Base-by-base conservation (phyloP, 441 rosid genomes). In the Dalechampia spathulata region DNA sequence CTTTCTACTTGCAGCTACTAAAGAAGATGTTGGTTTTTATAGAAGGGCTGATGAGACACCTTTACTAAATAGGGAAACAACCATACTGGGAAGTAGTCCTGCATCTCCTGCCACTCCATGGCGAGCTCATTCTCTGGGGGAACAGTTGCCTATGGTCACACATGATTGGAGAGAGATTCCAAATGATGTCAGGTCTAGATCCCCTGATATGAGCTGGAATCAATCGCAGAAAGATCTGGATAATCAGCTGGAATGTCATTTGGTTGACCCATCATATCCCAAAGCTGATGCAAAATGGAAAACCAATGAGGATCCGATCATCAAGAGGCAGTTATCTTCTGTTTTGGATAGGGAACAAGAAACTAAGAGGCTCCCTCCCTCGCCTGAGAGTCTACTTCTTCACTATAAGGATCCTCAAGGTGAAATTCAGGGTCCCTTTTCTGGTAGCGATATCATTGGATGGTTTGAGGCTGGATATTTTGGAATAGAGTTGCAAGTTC, bases 381-480 rank as follows among this genome's bases (percentile, higher is more conserved):
- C 87, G 20, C 96, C 95, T 17, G 99, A 94, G 66, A 86, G 79
- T 58, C 81, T 90, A 41, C 40, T 83, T 57, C 87, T 94, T 28
- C 69, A 67, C 63, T 94, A 94, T 55, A 90, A 79, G 78, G 98
- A 94, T 74, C 98, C 99, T 67, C 98, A 84, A 72, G 99, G 98
- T 79, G 79, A 72, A 74, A 65, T 90, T 61, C 99, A 90, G 75
- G 98, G 99, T 41, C 99, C 99, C 34, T 90, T 90, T 71, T 53
- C 85, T 44, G 99, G 99, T 23, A 57, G 69, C 75, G 99, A 90
- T 76, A 79, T 94, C 50, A 86, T 94, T 75, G 98, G 96, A 49
- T 90, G 99, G 99, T 86, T 83, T 71, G 98, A 94, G 78, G 90
- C 96, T 73, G 98, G 98, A 39, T 94, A 81, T 73, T 94, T 94